Evolutionary conservation across 208 protist species (phyloP).

Genomic region (Crithidia brevicula): DNA sequence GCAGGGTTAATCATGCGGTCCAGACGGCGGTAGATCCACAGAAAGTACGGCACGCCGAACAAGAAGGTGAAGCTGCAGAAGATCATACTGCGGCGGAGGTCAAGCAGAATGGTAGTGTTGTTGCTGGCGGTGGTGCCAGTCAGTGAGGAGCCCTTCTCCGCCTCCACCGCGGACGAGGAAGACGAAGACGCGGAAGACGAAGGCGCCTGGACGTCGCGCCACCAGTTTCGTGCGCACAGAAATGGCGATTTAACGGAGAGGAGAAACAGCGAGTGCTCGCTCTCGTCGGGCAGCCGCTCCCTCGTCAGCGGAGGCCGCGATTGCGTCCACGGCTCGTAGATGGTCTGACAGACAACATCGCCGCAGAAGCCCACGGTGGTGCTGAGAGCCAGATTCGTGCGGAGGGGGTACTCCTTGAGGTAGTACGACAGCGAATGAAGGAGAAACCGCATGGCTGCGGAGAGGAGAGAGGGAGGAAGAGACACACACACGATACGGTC

Average conservation of each 20-base stretch:
- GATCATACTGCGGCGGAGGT: conserved; percentile 78
- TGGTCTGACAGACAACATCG: conserved; percentile 69
- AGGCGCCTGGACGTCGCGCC: conserved; percentile 4
- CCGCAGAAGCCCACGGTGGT: conserved; percentile 68
- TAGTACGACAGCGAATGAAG: conserved; percentile 56
- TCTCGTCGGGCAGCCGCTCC: conserved; percentile 42
- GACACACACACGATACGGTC: neutral
- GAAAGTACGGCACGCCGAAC: conserved; percentile 71
- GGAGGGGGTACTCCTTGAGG: conserved; percentile 54
- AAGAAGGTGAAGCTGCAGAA: conserved; percentile 79
- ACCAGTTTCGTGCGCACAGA: conserved; percentile 22
- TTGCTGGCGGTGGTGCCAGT: neutral
- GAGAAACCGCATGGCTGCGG: conserved; percentile 27
- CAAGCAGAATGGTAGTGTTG: conserved; percentile 50
- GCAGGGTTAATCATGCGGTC: conserved; percentile 47
- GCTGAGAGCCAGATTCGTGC: conserved; percentile 63
- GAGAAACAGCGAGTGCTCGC: conserved; percentile 44
- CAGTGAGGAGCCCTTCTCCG: no score
- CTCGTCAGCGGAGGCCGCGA: conserved; percentile 36
- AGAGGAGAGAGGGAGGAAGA: neutral
- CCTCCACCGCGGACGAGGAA: neutral
- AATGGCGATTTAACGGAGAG: conserved; percentile 47
- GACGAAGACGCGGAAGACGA: neutral
- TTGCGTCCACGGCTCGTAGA: conserved; percentile 61
- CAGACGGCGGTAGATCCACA: conserved; percentile 58